Evolutionary conservation across 139 green algal genomes (phyloP), one percentile per base, ranked within the genome.

Genomic region (Chlamydomonas sp.): DNA sequence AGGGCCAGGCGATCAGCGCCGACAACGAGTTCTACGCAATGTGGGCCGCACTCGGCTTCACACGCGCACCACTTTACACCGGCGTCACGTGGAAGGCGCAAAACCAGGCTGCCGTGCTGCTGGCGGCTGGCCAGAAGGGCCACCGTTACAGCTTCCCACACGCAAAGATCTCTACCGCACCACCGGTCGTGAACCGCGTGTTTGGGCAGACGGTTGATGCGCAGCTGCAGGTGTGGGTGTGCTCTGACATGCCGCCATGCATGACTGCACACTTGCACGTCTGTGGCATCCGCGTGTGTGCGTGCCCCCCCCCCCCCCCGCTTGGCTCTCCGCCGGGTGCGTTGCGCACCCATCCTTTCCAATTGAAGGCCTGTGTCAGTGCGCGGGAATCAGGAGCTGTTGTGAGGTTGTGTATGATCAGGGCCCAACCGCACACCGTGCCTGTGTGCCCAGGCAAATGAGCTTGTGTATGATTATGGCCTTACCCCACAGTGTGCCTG

Each of bases 1-100:
- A 69, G 62, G 62, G 62, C 10, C 62, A 69, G 29, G 62, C 62
- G 24, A 69, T 69, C 35, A 73, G 37, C 6, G 78, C 78, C 10
- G 81, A 87, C 69, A 84, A 87, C 37, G 81, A 87, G 71, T 87
- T 87, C 69, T 87, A 84, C 30, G 81, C 81, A n/a, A 87, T 87
- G 48, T 87, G 81, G 81, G 76, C 81, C 22, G 81, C 81, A 28
- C 69, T 87, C 28, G 81, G 81, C 54, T 87, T 87, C 73, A 87
- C 81, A 26, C 76, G 81, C 13, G 81, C 81, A 2, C 81, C 81
- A 1, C 68, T 87, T 30, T 87, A 87, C 71, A 87, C 81, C 4
- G 81, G 81, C 49, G 78, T 84, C 8, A 87, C 78, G 0, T 84
- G 81, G 81, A 84, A 87, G 76, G 78, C 81, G 20, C 78, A 87